phyloP scores from a whole-genome alignment of 768 basidiomycete genomes.

The Suillus placidus region DNA sequence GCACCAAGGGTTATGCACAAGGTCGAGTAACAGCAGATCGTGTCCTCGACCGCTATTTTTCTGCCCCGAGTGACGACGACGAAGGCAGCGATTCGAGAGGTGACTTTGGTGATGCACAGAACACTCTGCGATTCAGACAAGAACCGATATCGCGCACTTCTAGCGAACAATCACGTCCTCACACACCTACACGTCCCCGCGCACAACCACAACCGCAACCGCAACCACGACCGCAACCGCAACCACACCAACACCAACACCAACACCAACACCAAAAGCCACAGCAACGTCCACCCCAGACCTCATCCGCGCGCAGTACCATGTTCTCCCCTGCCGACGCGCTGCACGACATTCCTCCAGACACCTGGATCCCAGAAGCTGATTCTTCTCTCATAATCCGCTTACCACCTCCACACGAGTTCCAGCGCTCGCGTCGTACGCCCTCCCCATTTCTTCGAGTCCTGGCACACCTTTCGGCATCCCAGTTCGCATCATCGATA shows the following conservation, averaged over 20 bases:
- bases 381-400: slow-evolving; percentile 56
- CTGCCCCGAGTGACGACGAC: slow-evolving; percentile 25
- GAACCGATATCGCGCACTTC: slow-evolving; percentile 19
- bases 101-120: slow-evolving; percentile 25
- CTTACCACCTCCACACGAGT: slow-evolving; percentile 67
- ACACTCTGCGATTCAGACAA: slow-evolving; percentile 23
- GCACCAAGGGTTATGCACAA: slow-evolving; percentile 31
- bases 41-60: slow-evolving; percentile 36
- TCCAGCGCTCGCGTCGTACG: slow-evolving; percentile 41
- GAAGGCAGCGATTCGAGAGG: slow-evolving; percentile 30
- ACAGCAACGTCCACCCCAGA: slow-evolving; percentile 20
- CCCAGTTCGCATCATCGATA: slow-evolving; percentile 15
- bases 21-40: slow-evolving; percentile 35
- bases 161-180: slow-evolving; percentile 9
- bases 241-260: background rate
- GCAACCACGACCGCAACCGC: slow-evolving; percentile 2
- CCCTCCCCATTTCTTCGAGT: slow-evolving; percentile 26
- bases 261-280: slow-evolving; percentile 11
- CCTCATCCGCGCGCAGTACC: slow-evolving; percentile 36
- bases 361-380: slow-evolving; percentile 62
- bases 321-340: slow-evolving; percentile 48
- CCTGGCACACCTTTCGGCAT: slow-evolving; percentile 43
- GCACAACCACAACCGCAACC: slow-evolving; percentile 9
- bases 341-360: slow-evolving; percentile 50
- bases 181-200: no score